Conservation (phyloP, 441 rosid species). For the Hypseocharis bilobata region DNA sequence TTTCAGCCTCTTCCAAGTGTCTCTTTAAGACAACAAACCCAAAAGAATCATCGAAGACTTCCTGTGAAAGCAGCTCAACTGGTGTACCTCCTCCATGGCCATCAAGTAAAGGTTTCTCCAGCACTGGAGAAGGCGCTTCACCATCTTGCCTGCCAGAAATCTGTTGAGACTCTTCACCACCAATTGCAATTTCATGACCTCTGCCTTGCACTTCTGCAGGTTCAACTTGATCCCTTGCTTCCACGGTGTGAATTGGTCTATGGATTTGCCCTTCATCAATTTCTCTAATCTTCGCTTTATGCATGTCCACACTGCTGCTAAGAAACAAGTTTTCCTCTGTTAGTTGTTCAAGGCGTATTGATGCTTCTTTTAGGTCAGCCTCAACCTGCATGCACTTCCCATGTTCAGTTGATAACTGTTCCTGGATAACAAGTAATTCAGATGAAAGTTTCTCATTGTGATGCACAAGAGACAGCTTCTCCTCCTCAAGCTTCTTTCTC, state of each 20-base stretch:
- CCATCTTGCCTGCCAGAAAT: slow-evolving; percentile 22
- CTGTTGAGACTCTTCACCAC: slow-evolving; percentile 25
- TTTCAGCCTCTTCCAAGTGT: slow-evolving; percentile 51
- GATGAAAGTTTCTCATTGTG: slow-evolving; percentile 53
- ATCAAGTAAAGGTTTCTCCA: slow-evolving; percentile 21
- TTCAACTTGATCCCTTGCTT: slow-evolving; percentile 26
- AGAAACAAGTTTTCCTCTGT: slow-evolving; percentile 45
- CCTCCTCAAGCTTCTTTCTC: slow-evolving; percentile 43
- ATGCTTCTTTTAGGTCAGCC: slow-evolving; percentile 43
- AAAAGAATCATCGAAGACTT: slow-evolving; percentile 33
- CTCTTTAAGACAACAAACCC: slow-evolving; percentile 41
- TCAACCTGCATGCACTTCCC: slow-evolving; percentile 34
- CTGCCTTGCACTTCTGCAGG: slow-evolving; percentile 21
- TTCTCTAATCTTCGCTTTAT: slow-evolving; percentile 37
- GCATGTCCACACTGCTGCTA: slow-evolving; percentile 36
- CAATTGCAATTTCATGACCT: slow-evolving; percentile 24
- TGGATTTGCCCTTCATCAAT: slow-evolving; percentile 28
- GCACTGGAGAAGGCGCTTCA: slow-evolving; percentile 18
- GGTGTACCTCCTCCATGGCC: slow-evolving; percentile 16
- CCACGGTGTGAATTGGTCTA: slow-evolving; percentile 24
- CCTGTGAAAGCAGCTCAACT: slow-evolving; percentile 24
- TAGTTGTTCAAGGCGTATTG: slow-evolving; percentile 40
- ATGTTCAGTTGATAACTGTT: slow-evolving; percentile 42
- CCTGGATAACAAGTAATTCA: slow-evolving; percentile 49
- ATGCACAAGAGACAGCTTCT: slow-evolving; percentile 31